Percentiles rank a stretch among this genome's conserved stretches.
phyloP scores from a whole-genome alignment of 805 yeast genomes.

The Kurtzmaniella cleridarum region DNA sequence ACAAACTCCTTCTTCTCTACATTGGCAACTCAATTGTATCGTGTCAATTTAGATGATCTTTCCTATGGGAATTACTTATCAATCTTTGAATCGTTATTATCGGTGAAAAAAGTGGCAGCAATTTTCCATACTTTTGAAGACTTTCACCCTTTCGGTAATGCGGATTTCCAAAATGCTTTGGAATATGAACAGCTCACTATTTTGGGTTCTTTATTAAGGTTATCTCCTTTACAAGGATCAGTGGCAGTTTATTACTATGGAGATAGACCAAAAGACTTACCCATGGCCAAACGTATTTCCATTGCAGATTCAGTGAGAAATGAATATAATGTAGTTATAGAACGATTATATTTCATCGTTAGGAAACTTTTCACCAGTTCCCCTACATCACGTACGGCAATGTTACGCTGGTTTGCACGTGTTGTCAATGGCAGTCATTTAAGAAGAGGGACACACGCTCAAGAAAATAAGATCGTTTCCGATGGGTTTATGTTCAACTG shows the following conservation, averaged over 20 bases:
- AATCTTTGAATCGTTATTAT: conserved; percentile 51
- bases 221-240: conserved; percentile 67
- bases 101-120: conserved; percentile 57
- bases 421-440: conserved; percentile 80
- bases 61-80: conserved; percentile 50
- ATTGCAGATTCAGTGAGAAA: conserved; percentile 57
- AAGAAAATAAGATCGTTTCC: conserved; percentile 57
- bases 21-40: conserved; percentile 31
- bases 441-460: conserved; percentile 81
- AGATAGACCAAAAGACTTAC: conserved; percentile 13
- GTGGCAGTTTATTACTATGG: conserved; percentile 43
- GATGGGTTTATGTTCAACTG: conserved; percentile 83
- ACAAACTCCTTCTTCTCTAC: conserved; percentile 47
- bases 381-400: conserved; percentile 51
- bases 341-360: conserved; percentile 61
- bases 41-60: conserved; percentile 43
- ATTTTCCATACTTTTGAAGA: conserved; percentile 52
- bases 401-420: conserved; percentile 65
- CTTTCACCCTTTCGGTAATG: conserved; percentile 41
- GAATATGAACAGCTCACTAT: conserved; percentile 58
- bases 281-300: conserved; percentile 37
- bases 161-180: conserved; percentile 29
- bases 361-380: conserved; percentile 77
- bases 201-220: conserved; percentile 69
- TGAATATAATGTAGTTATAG: conserved; percentile 55